Percentiles rank a stretch among this genome's conserved stretches.
These are phyloP conservation scores for Phytophthora pinifolia DNA, from an alignment of 352 stramenopile species.

Conservation along the genomic window DNA sequence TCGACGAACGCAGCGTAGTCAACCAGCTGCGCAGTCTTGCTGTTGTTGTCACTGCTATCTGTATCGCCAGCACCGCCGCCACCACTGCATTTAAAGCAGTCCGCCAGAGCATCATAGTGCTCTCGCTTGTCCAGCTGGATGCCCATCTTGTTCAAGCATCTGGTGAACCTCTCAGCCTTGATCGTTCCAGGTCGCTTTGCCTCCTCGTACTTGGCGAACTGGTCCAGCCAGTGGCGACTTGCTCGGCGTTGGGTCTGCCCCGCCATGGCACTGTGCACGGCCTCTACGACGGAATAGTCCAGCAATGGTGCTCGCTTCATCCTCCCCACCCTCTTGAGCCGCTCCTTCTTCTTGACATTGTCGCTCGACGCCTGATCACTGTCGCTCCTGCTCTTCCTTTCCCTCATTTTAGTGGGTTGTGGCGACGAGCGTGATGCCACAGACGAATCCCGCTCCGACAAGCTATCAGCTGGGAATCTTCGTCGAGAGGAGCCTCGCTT, in stretches of 20 bases:
- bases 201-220: slow-evolving; percentile 58
- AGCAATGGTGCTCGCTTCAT: slow-evolving; percentile 61
- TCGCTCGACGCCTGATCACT: slow-evolving; percentile 11
- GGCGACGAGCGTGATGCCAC: slow-evolving; percentile 7
- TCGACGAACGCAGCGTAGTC: slow-evolving; percentile 66
- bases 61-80: slow-evolving; percentile 5
- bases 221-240: slow-evolving; percentile 40
- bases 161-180: slow-evolving; percentile 49
- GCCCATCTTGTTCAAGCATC: slow-evolving; percentile 56
- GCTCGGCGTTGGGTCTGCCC: slow-evolving; percentile 43
- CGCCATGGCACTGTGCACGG: slow-evolving; percentile 51
- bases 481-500: slow-evolving; percentile 18
- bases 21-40: slow-evolving; percentile 21
- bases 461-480: slow-evolving; percentile 6
- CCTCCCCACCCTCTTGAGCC: slow-evolving; percentile 35
- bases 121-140: slow-evolving; percentile 41
- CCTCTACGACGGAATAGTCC: slow-evolving; percentile 43
- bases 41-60: slow-evolving; percentile 14
- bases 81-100: slow-evolving; percentile 39
- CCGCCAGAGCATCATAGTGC: slow-evolving; percentile 37
- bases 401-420: slow-evolving; percentile 4
- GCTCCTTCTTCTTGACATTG: slow-evolving; percentile 24
- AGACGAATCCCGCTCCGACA: slow-evolving; percentile 9
- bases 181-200: slow-evolving; percentile 32
- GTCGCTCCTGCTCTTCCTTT: slow-evolving; percentile 1